Evolutionary conservation across 176 grass and related monocot genomes (phyloP).

Genomic region (Urochloa ruziziensis): DNA sequence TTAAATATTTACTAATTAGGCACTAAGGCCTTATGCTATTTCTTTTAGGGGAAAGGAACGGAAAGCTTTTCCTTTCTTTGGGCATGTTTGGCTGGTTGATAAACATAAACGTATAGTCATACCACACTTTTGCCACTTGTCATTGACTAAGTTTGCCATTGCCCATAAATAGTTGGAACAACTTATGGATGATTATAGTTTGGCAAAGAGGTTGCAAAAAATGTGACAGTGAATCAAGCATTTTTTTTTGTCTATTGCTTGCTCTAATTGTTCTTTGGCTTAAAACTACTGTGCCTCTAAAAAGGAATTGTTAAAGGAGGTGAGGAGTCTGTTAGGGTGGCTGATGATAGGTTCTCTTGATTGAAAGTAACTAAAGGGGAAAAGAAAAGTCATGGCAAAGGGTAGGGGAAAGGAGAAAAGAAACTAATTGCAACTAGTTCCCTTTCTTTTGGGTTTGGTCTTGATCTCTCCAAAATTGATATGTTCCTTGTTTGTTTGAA

Average conservation of each 20-base stretch:
- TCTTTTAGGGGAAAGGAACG: conserved; percentile 42
- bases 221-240: background rate
- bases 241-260: conserved; percentile 5
- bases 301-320: conserved; percentile 34
- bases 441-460: background rate
- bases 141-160: background rate
- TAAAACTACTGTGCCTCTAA: conserved; percentile 15
- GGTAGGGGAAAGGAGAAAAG: conserved; percentile 3
- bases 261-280: conserved; percentile 19
- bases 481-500: conserved; percentile 38
- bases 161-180: background rate
- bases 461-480: conserved; percentile 16
- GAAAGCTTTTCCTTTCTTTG: conserved; percentile 5
- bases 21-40: conserved; percentile 12
- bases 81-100: background rate
- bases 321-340: conserved; percentile 4
- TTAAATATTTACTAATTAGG: conserved; percentile 17
- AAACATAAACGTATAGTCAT: background rate
- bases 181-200: background rate
- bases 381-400: conserved; percentile 16
- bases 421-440: conserved; percentile 18
- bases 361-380: conserved; percentile 14
- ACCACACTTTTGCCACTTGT: background rate
- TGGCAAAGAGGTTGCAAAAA: background rate
- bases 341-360: conserved; percentile 10